Base-by-base conservation (phyloP, 441 rosid species). In the Euphorbia celastroides region DNA sequence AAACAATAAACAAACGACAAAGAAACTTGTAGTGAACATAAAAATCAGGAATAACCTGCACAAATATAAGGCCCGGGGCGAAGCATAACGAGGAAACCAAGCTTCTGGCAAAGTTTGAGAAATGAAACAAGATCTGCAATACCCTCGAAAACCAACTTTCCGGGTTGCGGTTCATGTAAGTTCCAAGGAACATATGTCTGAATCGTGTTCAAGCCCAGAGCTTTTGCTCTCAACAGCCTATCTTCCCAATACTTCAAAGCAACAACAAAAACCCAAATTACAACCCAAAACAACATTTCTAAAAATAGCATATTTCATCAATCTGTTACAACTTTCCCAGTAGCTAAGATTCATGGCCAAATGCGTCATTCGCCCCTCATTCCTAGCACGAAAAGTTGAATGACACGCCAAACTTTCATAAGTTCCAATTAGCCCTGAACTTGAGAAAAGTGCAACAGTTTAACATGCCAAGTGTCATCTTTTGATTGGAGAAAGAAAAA, bases 121-220 rank as follows among this genome's bases (percentile, higher is more conserved):
- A 87, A 93, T n/a, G 88, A 84, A n/a, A 83, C 73, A 22, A 93
- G 69, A 76, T 93, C 87, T 26, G 90, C 86, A 77, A 89, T 86
- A 65, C 96, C 95, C 60, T 86, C 87, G 74, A 91, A 91, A 68
- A 84, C 87, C 30, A 86, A 57, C 65, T 86, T 68, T 34, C 86
- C 93, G 0, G 86, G 92, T 78, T 77, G 82, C n/a, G 99, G 97
- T 73, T 93, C 96, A 75, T 93, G 99, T 54, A 93, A 78, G 81
- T 93, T 93, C 97, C 99, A 93, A 46, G 97, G 96, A 74, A 89
- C 92, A 76, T 93, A 93, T 28, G 83, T 77, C 83, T 93, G 99
- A 67, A 93, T 86, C 38, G 93, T 76, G 75, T 91, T 93, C 78
- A 93, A 73, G 14, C 97, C 97, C 85, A 93, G 65, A 64, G 96